Conservation (phyloP, 75 land plant species). For the Sequoia sempervirens region DNA sequence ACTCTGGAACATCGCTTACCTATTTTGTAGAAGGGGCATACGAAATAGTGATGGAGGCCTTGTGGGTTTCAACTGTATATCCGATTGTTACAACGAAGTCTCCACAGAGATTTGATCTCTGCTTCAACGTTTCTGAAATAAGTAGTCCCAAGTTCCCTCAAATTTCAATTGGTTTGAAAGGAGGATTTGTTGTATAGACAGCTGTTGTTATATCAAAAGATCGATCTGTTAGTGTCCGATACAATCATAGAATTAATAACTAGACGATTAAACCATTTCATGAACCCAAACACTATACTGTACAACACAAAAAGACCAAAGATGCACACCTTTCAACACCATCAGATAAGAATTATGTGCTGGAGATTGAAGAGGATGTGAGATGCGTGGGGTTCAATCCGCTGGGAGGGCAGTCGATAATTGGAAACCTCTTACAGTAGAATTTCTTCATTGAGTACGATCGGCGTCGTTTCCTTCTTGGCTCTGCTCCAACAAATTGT, state of each 20-base stretch:
- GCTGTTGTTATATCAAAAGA: too few species aligned
- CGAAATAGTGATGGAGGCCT: constrained; percentile 28
- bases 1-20: constrained; percentile 66
- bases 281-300: too few species aligned
- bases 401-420: constrained; percentile 35
- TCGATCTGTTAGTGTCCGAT: too few species aligned
- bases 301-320: too few species aligned
- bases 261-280: too few species aligned
- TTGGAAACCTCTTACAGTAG: constrained; percentile 84
- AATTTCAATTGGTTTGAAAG: constrained; percentile 39
- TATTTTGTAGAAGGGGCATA: constrained; percentile 28
- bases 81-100: constrained; percentile 3
- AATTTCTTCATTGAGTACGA: constrained; percentile 70
- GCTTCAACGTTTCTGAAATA: constrained; percentile 47
- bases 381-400: constrained; percentile 56
- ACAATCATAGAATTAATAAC: too few species aligned
- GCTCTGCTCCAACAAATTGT: constrained; percentile 52
- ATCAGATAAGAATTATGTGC: constrained; percentile 53
- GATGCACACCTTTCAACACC: too few species aligned
- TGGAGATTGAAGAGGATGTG: constrained; percentile 33
- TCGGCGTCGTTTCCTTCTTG: constrained; percentile 22
- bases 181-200: constrained; percentile 46
- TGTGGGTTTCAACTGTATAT: constrained; percentile 10
- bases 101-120: constrained; percentile 37
- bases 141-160: constrained; percentile 25